A percentile compares a stretch with the other conserved stretches of the same genome.
Evolutionary conservation across 2,329 filamentous ascomycete species (phyloP).

Genomic region (Monilinia aucupariae): DNA sequence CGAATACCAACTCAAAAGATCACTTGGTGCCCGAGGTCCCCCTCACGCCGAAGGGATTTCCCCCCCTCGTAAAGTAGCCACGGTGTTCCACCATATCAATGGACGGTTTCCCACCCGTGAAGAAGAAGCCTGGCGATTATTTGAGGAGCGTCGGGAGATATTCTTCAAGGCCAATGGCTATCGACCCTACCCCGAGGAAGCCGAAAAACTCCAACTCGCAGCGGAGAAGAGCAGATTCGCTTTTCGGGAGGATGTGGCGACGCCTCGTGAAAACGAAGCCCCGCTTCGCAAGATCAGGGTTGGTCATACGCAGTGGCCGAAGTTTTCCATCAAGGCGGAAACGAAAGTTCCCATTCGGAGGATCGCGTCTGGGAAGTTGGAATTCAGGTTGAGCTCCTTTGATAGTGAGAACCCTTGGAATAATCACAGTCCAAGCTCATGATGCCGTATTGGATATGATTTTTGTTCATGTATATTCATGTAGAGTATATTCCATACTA

Average conservation of each 20-base stretch:
- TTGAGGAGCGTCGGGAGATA: not conserved
- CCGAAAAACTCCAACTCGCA: not conserved
- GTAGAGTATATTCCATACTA: no score
- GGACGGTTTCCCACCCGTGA: not conserved
- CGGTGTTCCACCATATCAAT: not conserved
- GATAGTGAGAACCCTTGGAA: no score
- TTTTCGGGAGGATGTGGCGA: not conserved
- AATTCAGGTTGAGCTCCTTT: no score
- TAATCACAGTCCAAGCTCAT: no score
- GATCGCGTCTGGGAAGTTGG: no score
- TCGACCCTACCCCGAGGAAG: not conserved
- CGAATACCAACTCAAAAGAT: not conserved
- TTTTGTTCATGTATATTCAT: no score
- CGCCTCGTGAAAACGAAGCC: no score
- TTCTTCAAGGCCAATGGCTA: not conserved
- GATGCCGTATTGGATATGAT: no score
- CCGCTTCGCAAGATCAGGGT: not conserved
- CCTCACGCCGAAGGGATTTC: not conserved
- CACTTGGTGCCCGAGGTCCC: not conserved
- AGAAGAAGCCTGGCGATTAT: not conserved
- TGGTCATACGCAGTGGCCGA: not conserved
- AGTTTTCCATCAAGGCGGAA: not conserved
- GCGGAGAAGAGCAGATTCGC: not conserved
- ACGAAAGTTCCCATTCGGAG: no score
- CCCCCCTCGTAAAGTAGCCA: not conserved